Conservation (phyloP, 441 rosid species). For the Erysimum pusillum region DNA sequence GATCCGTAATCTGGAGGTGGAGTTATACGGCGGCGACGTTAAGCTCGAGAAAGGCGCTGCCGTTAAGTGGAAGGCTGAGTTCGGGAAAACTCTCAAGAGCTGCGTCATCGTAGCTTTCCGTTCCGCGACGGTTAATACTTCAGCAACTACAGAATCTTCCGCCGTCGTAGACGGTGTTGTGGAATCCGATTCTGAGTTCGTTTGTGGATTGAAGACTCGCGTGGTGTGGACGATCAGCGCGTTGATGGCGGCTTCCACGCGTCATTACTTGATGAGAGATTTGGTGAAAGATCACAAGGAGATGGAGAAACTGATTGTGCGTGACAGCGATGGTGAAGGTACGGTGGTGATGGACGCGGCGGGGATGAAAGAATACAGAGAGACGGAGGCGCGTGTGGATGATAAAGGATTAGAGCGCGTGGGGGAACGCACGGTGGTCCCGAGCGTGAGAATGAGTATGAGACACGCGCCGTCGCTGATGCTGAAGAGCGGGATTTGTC, state of each 20-base stretch:
- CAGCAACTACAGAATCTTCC: slow-evolving; percentile 26
- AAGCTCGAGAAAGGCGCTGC: slow-evolving; percentile 42
- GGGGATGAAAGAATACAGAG: slow-evolving; percentile 43
- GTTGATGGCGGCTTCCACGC: slow-evolving; percentile 39
- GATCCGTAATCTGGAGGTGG: slow-evolving; percentile 37
- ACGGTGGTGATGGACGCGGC: slow-evolving; percentile 39
- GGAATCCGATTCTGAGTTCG: slow-evolving; percentile 42
- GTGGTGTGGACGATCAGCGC: slow-evolving; percentile 48
- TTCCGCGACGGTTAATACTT: slow-evolving; percentile 37
- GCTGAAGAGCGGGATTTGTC: slow-evolving; percentile 42
- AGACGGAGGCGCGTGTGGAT: slow-evolving; percentile 28
- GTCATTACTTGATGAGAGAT: slow-evolving; percentile 39
- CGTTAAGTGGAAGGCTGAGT: slow-evolving; percentile 45
- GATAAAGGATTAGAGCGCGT: slow-evolving; percentile 46
- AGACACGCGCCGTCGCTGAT: slow-evolving; percentile 47
- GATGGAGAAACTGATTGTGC: slow-evolving; percentile 33
- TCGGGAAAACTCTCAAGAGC: slow-evolving; percentile 39
- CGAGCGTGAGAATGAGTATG: slow-evolving; percentile 50
- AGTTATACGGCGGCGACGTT: slow-evolving; percentile 30
- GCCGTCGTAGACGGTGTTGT: neutral
- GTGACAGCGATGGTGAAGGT: slow-evolving; percentile 43
- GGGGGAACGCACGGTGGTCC: slow-evolving; percentile 50
- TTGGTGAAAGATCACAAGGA: slow-evolving; percentile 45
- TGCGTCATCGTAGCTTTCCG: slow-evolving; percentile 47
- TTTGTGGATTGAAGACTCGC: slow-evolving; percentile 44